Evolutionary conservation across 345 rosid species (phyloP).

Genomic region (Populus tremula): DNA sequence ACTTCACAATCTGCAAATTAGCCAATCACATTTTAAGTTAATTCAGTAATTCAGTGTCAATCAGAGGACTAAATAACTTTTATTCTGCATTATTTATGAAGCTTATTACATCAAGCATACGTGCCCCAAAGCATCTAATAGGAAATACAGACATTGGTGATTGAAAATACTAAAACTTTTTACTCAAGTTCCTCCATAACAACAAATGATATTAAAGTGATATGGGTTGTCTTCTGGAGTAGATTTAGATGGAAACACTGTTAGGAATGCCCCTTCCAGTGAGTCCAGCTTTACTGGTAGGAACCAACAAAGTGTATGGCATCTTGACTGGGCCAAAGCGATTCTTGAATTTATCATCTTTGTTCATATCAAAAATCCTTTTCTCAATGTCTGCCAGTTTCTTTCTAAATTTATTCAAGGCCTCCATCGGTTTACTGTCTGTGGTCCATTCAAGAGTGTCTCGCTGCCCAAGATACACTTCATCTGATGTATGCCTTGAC

Average conservation of each 20-base stretch:
- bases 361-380: conserved; percentile 21
- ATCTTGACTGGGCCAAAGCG: conserved; percentile 25
- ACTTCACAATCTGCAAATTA: not conserved
- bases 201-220: not conserved
- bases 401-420: conserved; percentile 37
- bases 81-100: conserved; percentile 1
- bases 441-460: conserved; percentile 41
- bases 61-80: not conserved
- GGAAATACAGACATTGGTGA: not conserved
- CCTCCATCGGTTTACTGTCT: conserved; percentile 23
- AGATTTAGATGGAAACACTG: conserved; percentile 30
- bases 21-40: not conserved
- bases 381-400: conserved; percentile 28
- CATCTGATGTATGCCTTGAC: conserved; percentile 46
- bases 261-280: conserved; percentile 37
- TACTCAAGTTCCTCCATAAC: not conserved
- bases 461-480: conserved; percentile 45
- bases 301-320: conserved; percentile 32
- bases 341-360: conserved; percentile 21
- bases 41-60: not conserved
- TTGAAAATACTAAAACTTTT: not conserved
- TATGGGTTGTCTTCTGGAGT: not conserved
- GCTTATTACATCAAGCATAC: not conserved
- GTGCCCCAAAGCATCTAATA: not conserved
- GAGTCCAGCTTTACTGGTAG: conserved; percentile 27